These are phyloP conservation scores for Myriosclerotinia duriaeana DNA, from an alignment of 2,329 filamentous ascomycete species.

Conservation along the genomic window DNA sequence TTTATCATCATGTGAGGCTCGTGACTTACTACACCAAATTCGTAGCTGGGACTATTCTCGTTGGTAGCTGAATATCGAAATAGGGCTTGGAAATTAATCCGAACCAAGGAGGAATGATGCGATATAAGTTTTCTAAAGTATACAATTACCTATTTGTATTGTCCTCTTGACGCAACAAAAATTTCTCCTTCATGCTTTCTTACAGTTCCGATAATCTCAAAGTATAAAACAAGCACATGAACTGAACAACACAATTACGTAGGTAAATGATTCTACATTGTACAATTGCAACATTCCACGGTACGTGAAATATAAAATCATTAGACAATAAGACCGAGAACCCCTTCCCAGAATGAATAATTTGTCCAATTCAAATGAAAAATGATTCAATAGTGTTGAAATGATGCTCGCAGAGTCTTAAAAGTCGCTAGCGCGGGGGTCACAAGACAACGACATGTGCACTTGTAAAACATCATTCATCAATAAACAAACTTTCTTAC, in stretches of 20 bases:
- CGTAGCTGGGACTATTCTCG: too few species aligned
- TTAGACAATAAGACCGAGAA: constrained; percentile 15
- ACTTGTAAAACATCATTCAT: constrained; percentile 1
- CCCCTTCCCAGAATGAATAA: neutral
- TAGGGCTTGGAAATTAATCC: too few species aligned
- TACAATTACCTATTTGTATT: neutral
- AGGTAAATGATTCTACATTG: neutral
- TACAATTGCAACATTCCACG: neutral
- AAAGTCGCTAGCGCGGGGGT: neutral
- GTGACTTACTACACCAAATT: too few species aligned
- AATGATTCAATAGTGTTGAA: constrained; percentile 14
- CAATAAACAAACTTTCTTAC: neutral
- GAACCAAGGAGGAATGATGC: too few species aligned
- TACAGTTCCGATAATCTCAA: neutral
- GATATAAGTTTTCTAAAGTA: too few species aligned
- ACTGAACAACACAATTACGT: neutral
- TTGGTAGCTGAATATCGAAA: too few species aligned
- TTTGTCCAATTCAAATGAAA: neutral
- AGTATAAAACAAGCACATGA: neutral
- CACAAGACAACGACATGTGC: constrained; percentile 23
- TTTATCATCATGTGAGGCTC: too few species aligned
- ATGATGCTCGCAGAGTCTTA: neutral
- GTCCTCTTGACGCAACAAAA: neutral
- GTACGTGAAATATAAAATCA: neutral
- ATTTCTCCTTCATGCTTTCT: neutral